phyloP scores from a whole-genome alignment of 2,329 filamentous ascomycete species.

The Claviceps humidiphila region DNA sequence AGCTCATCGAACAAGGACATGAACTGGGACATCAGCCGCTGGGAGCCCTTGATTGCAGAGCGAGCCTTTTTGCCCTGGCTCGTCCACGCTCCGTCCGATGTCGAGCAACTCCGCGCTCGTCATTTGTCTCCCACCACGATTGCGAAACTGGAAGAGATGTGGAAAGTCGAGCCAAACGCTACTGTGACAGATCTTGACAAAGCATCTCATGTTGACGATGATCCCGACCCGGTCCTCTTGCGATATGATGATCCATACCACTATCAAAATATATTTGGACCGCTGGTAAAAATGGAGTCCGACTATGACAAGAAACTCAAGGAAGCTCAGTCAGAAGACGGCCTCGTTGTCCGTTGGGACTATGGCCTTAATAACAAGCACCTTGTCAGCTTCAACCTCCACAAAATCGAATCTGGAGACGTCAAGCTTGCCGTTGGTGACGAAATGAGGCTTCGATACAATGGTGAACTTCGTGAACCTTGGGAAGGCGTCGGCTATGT shows the following conservation, averaged over 20 bases:
- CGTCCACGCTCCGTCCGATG: conserved; percentile 75
- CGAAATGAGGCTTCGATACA: conserved; percentile 96
- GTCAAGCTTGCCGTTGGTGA: conserved; percentile 96
- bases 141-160: conserved; percentile 91
- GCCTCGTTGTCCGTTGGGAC: conserved; percentile 88
- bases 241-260: conserved; percentile 96
- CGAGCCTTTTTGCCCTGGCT: conserved; percentile 92
- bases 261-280: conserved; percentile 97
- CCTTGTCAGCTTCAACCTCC: conserved; percentile 84
- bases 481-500: conserved; percentile 99
- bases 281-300: conserved; percentile 95
- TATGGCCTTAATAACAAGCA: conserved; percentile 96
- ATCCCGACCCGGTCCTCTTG: conserved; percentile 80
- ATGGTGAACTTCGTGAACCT: conserved; percentile 75
- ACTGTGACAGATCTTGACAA: conserved; percentile 89
- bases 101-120: conserved; percentile 87
- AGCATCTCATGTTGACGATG: conserved; percentile 81
- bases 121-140: conserved; percentile 92
- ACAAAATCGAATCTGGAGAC: conserved; percentile 93
- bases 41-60: conserved; percentile 95
- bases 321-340: conserved; percentile 94
- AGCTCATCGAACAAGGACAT: conserved; percentile 96
- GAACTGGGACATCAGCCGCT: conserved; percentile 98
- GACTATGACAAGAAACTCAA: conserved; percentile 99
- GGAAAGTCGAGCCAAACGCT: conserved; percentile 86